A percentile compares a stretch with the other conserved stretches of the same genome.
Evolutionary conservation across 1,284 basidiomycete species (phyloP).

Genomic region (Cryptococcus sp.): DNA sequence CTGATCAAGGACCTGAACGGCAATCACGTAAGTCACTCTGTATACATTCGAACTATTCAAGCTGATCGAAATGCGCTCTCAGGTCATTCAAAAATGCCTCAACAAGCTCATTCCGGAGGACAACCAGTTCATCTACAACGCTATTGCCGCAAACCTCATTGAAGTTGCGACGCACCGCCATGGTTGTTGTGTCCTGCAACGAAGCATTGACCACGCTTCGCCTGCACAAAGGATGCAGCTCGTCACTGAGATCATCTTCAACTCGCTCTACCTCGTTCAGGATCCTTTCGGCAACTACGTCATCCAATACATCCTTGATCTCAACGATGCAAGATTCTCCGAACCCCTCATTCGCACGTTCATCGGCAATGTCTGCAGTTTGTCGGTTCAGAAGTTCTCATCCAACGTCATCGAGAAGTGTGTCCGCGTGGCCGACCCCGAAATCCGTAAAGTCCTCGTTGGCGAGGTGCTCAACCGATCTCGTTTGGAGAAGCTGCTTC

Average conservation of each 20-base stretch:
- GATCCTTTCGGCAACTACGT: constrained; percentile 81
- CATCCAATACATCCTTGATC: constrained; percentile 86
- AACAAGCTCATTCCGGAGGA: constrained; percentile 97
- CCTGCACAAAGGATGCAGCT: constrained; percentile 87
- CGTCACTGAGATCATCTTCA: constrained; percentile 98
- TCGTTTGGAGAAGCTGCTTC: constrained; percentile 89
- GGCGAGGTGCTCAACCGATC: constrained; percentile 94
- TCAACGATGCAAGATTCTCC: constrained; percentile 97
- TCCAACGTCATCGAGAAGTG: constrained; percentile 63
- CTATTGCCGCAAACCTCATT: constrained; percentile 97
- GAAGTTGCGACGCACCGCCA: constrained; percentile 99
- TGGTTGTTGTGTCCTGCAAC: constrained; percentile 97
- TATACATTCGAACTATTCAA: background rate
- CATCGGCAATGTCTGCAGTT: constrained; percentile 92
- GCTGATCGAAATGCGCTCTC: background rate
- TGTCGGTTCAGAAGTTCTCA: constrained; percentile 87
- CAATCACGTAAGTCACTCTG: constrained; percentile 72
- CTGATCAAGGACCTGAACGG: constrained; percentile 99
- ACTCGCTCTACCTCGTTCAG: constrained; percentile 95
- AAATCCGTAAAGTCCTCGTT: constrained; percentile 89
- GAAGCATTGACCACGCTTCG: constrained; percentile 96
- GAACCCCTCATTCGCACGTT: constrained; percentile 98
- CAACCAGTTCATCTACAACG: constrained; percentile 99
- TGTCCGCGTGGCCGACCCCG: constrained; percentile 94
- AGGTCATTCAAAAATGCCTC: constrained; percentile 91